Evolutionary conservation across 1,139 yeast genomes (phyloP).

Genomic region (Kluyveromyces sp.): DNA sequence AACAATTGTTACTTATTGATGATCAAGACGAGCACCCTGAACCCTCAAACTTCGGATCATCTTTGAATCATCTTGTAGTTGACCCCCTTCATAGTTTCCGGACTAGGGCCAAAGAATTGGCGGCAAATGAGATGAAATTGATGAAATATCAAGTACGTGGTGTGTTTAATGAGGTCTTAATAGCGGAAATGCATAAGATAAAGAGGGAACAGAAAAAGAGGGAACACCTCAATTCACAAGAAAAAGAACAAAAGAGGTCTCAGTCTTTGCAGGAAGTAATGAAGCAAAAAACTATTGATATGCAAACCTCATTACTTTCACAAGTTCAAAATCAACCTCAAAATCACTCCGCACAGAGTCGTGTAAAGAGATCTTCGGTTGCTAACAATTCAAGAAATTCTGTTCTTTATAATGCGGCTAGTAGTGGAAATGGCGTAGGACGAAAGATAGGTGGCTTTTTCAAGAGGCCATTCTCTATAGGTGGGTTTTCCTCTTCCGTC

Average conservation of each 20-base stretch:
- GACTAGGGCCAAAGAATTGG: conserved; percentile 33
- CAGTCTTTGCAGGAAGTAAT: conserved; percentile 12
- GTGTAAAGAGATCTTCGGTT: conserved; percentile 20
- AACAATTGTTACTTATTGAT: conserved; percentile 33
- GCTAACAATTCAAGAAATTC: conserved; percentile 19
- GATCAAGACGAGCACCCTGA: conserved; percentile 11
- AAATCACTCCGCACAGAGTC: conserved; percentile 2
- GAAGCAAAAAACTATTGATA: conserved; percentile 10
- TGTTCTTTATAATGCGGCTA: conserved; percentile 13
- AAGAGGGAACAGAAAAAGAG: conserved; percentile 43
- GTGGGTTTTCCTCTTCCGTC: conserved; percentile 32
- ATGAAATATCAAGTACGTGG: conserved; percentile 29
- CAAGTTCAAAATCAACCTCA: conserved; percentile 4
- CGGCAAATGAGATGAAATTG: conserved; percentile 38
- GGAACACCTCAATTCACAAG: conserved; percentile 37
- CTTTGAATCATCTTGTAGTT: conserved; percentile 18
- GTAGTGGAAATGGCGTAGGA: conserved; percentile 26
- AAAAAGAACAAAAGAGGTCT: conserved; percentile 22
- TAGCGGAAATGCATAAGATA: conserved; percentile 43
- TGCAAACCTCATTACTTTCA: conserved; percentile 12
- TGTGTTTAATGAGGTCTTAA: conserved; percentile 39
- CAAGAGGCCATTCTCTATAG: conserved; percentile 41
- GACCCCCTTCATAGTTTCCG: conserved; percentile 16
- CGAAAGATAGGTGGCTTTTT: conserved; percentile 38
- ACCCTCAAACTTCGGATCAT: conserved; percentile 18